Evolutionary conservation across 306 rosid genomes (phyloP), one percentile per base, ranked within the genome.

Genomic region (Adenanthera pavonina): DNA sequence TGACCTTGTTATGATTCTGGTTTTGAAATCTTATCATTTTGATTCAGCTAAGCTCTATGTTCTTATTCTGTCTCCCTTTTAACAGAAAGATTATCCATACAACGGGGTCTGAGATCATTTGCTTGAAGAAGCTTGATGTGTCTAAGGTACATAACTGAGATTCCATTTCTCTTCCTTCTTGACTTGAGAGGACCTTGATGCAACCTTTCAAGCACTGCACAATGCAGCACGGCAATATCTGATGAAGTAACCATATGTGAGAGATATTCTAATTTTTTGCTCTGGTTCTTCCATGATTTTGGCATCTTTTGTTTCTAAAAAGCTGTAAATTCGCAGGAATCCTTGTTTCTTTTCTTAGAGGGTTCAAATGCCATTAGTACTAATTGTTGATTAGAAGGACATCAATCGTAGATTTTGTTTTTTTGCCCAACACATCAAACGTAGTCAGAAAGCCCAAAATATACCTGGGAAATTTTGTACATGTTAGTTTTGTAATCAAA

Each of bases 31-130:
- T 49, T 12, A 8, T 74, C 68, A 49, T 67, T 47, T 19, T 77
- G 72, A 64, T 87, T n/a, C 30, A 54, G 44, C 82, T 79, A 74
- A 70, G 51, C 72, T 40, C 59, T 30, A 4, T 80, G 59, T 69
- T 75, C 65, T 72, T 47, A 71, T 82, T 75, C 66, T 65, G 64
- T 56, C 7, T 11, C 62, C 73, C 35, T 76, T 80, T 80, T 41
- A 81, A 79, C 95, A 94, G 98, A 94, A 85, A 88, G 98, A 84
- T 80, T 94, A 80, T 94, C 98, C 0, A 78, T 89, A 69, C 89
- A 84, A 84, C 51, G 82, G 54, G 76, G 76, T 56, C 80, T 78
- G 84, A 82, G 38, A 46, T 60, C 65, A 54, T 54, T 35, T 67
- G 78, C 64, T 59, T 86, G 79, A 68, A 34, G 80, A 83, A 78